These are phyloP conservation scores for Talaromyces sp. DNA, from an alignment of 2,329 filamentous ascomycete species.

Conservation along the genomic window DNA sequence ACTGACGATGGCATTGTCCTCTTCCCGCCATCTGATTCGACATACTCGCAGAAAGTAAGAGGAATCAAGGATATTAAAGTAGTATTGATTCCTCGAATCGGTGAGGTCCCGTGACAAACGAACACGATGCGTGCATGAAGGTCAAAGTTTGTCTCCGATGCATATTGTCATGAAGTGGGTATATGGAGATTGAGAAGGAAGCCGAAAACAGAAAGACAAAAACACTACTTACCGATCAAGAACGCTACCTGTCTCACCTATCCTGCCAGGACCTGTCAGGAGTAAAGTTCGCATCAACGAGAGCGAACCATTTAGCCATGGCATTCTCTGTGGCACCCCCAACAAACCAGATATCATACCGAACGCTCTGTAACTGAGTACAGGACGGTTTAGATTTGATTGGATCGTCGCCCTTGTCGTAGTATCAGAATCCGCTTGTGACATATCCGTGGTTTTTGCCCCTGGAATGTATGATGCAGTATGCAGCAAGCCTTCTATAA, in stretches of 20 bases:
- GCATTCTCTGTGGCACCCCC: conserved; percentile 76
- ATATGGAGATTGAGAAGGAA: conserved; percentile 22
- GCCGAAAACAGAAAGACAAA: conserved; percentile 27
- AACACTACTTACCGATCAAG: conserved; percentile 78
- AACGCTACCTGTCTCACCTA: conserved; percentile 71
- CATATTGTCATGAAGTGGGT: not conserved
- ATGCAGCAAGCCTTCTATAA: conserved; percentile 61
- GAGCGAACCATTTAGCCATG: conserved; percentile 75
- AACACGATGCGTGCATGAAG: conserved; percentile 17
- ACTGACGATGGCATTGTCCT: conserved; percentile 2
- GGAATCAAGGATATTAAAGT: not conserved
- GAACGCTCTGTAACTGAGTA: conserved; percentile 76
- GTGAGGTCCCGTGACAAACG: conserved; percentile 10
- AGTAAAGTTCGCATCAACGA: conserved; percentile 72
- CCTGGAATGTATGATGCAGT: conserved; percentile 62
- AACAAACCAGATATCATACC: conserved; percentile 67
- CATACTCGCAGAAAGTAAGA: not conserved
- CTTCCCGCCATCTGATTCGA: not conserved
- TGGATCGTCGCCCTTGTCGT: conserved; percentile 28
- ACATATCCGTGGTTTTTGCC: conserved; percentile 25
- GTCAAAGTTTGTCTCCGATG: conserved; percentile 7
- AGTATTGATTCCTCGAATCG: not conserved
- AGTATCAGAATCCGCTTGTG: conserved; percentile 26
- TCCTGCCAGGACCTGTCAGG: conserved; percentile 67
- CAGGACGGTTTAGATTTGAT: conserved; percentile 45